phyloP scores from a whole-genome alignment of 768 basidiomycete species.

The Suillus lakei region DNA sequence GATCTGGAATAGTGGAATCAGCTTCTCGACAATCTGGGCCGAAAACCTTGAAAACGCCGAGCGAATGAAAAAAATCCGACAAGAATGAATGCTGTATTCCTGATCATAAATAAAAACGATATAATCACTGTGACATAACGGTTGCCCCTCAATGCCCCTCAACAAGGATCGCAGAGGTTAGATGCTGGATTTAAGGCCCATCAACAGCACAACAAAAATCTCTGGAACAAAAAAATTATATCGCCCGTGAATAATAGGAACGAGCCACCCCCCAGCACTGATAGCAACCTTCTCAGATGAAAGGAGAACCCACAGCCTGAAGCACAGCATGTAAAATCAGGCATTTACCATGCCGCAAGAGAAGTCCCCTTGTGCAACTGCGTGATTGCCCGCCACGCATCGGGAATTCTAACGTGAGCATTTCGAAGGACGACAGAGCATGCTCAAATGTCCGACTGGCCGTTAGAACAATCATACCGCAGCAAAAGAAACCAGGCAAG shows the following conservation, averaged over 20 bases:
- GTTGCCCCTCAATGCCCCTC: too few relatives aligned
- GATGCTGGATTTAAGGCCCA: neutral
- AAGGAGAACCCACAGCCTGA: neutral
- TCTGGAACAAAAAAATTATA: neutral
- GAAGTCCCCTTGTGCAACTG: neutral
- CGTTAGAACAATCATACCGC: neutral
- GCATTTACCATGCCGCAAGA: neutral
- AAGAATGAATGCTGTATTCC: neutral
- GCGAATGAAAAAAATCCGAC: neutral
- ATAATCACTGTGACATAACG: neutral
- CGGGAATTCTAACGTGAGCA: neutral
- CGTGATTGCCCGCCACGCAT: too few relatives aligned
- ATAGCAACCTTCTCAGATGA: too few relatives aligned
- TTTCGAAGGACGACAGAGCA: too few relatives aligned
- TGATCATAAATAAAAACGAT: neutral
- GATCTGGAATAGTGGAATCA: slow-evolving; percentile 42
- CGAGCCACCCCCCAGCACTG: neutral
- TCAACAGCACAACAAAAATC: neutral
- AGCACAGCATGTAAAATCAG: neutral
- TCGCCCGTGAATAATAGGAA: neutral
- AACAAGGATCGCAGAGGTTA: neutral
- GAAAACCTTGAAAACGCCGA: neutral
- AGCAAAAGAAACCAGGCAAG: neutral
- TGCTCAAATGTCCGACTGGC: neutral
- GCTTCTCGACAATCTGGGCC: slow-evolving; percentile 1